Percentiles rank a stretch among this genome's conserved stretches.
Conservation (phyloP, 2,329 filamentous ascomycete species). For the Cladosporium sp. region DNA sequence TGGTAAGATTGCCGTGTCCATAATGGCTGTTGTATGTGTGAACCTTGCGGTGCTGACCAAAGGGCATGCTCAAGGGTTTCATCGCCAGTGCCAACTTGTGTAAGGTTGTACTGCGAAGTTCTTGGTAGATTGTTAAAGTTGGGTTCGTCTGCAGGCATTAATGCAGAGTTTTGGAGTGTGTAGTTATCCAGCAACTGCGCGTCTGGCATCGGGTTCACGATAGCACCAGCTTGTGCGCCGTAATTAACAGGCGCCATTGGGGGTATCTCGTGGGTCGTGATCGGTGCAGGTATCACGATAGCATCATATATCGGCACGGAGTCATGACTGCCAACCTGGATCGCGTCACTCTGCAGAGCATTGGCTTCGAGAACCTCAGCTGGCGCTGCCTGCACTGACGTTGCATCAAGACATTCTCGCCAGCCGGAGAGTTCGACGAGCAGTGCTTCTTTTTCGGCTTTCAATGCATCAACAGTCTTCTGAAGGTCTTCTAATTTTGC, state of each 20-base stretch:
- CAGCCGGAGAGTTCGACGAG: slow-evolving; percentile 3
- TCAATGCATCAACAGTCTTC: slow-evolving; percentile 2
- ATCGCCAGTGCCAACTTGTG: not conserved
- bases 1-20: not conserved
- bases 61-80: not conserved
- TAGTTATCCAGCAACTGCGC: not conserved
- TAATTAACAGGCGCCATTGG: not conserved
- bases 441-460: slow-evolving; percentile 5
- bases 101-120: not conserved
- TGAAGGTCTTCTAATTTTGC: slow-evolving; percentile 5
- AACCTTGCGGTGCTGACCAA: not conserved
- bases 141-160: too few species aligned
- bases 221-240: not conserved
- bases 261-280: not conserved
- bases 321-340: not conserved
- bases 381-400: not conserved
- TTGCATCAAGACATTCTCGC: slow-evolving; percentile 6
- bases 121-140: not conserved
- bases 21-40: not conserved
- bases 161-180: not conserved
- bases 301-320: not conserved
- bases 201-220: not conserved
- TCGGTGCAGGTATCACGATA: not conserved
- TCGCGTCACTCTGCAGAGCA: not conserved
- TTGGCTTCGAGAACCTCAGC: not conserved